Evolutionary conservation across 345 rosid species (phyloP).

Genomic region (Melaleuca alternifolia): DNA sequence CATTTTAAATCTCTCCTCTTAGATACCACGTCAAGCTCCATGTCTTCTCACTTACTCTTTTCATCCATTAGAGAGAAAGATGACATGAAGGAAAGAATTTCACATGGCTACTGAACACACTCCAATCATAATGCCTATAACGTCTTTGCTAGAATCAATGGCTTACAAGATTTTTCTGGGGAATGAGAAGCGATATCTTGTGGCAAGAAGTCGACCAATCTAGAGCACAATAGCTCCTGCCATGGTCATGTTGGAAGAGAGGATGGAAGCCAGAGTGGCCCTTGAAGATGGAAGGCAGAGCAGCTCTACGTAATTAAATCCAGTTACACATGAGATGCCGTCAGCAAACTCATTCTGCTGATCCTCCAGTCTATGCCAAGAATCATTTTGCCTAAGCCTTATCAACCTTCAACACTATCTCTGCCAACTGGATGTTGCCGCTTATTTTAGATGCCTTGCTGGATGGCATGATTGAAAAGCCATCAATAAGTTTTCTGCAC

Average conservation of each 20-base stretch:
- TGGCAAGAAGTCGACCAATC: not conserved
- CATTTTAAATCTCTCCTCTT: not conserved
- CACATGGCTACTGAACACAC: not conserved
- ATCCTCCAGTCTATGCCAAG: not conserved
- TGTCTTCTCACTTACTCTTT: not conserved
- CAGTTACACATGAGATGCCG: not conserved
- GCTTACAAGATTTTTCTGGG: not conserved
- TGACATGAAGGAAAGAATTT: not conserved
- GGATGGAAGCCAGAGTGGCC: not conserved
- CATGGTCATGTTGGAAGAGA: not conserved
- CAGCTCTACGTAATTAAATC: not conserved
- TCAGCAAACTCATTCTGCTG: not conserved
- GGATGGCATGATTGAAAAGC: constrained; percentile 74
- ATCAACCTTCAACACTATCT: constrained; percentile 27
- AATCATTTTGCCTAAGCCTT: constrained; percentile 10
- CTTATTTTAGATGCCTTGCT: constrained; percentile 48
- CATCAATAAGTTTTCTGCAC: constrained; percentile 64
- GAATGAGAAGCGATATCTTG: not conserved
- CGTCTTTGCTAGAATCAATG: not conserved
- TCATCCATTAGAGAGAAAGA: not conserved
- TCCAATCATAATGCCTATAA: not conserved
- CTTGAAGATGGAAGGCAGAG: not conserved
- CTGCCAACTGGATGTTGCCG: constrained; percentile 76
- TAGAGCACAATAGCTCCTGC: not conserved
- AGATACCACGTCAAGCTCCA: not conserved